A percentile compares a stretch with the other conserved stretches of the same genome.
Conservation (phyloP, 371 early-diverging fungal species). For the Mucor sp. region DNA sequence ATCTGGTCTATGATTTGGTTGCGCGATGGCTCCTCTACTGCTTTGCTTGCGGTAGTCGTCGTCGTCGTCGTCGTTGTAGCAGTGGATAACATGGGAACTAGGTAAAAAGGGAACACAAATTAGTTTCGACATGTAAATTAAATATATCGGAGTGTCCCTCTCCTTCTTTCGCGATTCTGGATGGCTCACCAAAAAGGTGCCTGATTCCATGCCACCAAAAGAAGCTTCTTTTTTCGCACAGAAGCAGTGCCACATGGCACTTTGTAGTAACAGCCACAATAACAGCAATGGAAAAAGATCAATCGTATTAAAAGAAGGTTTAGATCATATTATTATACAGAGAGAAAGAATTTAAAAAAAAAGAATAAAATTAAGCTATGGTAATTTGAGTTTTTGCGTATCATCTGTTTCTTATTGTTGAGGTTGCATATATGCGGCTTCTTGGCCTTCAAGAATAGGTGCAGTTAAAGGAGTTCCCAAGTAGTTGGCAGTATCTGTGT, state of each 20-base stretch:
- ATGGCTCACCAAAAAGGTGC: neutral
- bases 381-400: neutral
- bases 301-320: neutral
- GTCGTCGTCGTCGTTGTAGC: neutral
- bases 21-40: neutral
- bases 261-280: neutral
- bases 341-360: neutral
- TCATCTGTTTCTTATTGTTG: conserved; percentile 2
- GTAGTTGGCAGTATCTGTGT: conserved; percentile 13
- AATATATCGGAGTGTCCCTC: neutral
- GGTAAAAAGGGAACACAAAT: neutral
- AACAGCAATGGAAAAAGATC: neutral
- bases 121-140: neutral
- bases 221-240: too few species aligned
- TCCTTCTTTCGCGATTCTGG: neutral
- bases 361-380: neutral
- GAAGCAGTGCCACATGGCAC: neutral
- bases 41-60: neutral
- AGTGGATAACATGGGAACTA: neutral
- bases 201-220: neutral
- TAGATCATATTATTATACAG: conserved; percentile 1
- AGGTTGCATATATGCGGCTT: conserved; percentile 33
- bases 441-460: conserved; percentile 38
- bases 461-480: neutral
- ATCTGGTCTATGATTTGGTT: neutral